Base-by-base conservation (phyloP, 169 alveolate species). In the Fabrea salina region DNA sequence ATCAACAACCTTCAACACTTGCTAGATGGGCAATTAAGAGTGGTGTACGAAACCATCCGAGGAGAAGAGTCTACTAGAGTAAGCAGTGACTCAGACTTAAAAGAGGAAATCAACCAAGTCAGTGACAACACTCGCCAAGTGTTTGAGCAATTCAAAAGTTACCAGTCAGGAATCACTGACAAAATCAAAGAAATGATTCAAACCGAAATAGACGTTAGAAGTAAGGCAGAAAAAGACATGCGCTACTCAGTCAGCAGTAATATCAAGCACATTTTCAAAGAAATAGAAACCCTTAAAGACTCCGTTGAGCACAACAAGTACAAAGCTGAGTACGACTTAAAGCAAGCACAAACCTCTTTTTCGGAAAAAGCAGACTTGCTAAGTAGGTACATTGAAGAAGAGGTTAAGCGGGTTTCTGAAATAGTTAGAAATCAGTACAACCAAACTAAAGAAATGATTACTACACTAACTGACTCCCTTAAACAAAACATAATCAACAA, bases 181-280 rank as follows among this genome's bases (percentile, higher is more conserved):
- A 85, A 85, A 79, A 59, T 85, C 27, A 75, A 75, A 54, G 91
- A 85, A 33, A 85, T 85, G 91, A 80, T 85, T 35, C 74, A 68
- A 43, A 75, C 84, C 59, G 91, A 85, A 30, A 80, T 82, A 4
- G 91, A 85, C 37, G 61, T 77, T 5, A 50, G 91, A 61, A 68
- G 58, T 25, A 54, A 66, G 39, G 56, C 82, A 27, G 88, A 82
- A 50, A 82, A 77, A 37, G 91, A 85, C 25, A 77, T 37, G 30
- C 80, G 81, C 25, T 19, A 47, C 3, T 79, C 81, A 5, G 76
- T 81, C 5, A 82, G 81, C 40, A 67, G 53, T 11, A 43, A 78
- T 7, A 85, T 82, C 25, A 85, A 75, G 53, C 79, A 78, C 5
- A 86, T 85, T 13, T 75, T 82, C 49, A 80, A 72, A 49, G 91